Base-by-base conservation (phyloP, 2,329 filamentous ascomycete genomes). In the Epichloe sp. region DNA sequence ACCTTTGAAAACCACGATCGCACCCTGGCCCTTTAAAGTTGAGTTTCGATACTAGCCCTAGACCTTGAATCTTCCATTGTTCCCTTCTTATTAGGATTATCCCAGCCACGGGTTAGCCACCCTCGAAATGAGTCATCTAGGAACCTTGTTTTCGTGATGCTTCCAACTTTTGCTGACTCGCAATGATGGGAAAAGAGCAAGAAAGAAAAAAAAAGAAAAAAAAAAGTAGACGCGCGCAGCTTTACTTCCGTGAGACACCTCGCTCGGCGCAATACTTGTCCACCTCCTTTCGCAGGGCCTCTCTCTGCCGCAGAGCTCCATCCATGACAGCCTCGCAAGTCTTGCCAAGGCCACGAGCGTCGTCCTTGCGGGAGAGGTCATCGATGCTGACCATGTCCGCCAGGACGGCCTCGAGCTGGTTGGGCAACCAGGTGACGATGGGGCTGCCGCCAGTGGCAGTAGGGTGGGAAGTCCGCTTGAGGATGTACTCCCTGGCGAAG, bases 341-440 rank as follows among this genome's bases (percentile, higher is more conserved):
- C 44, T 65, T 64, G 14, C 72, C 73, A 37, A 80, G 71, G 14
- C 70, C 70, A 37, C 59, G 59, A n/a, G 58, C 59, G 31, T 70
- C 67, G 48, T 65, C 65, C 44, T 57, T 64, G 52, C 63, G 63
- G 42, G 68, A 72, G 46, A 65, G 67, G 34, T 69, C 68, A 57
- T 77, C 77, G 2, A 85, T 72, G 37, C 74, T 69, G 21, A 71
- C 68, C 83, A 90, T 90, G 61, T 87, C 76, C 12, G 75, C 72
- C 66, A 91, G 73, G 12, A 90, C 84, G 1, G 86, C 85, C 56
- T 80, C 75, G 46, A 91, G 74, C 71, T 91, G 86, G 66, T 90
- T 91, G 3, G 86, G 86, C 54, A 91, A 68, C 86, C 86, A 91
- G 2, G 85, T 90, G 15, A 90, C 85, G 54, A 91, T 90, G 3